Evolutionary conservation across 106 monocot species (phyloP).

Genomic region (Amphibolis antarctica): DNA sequence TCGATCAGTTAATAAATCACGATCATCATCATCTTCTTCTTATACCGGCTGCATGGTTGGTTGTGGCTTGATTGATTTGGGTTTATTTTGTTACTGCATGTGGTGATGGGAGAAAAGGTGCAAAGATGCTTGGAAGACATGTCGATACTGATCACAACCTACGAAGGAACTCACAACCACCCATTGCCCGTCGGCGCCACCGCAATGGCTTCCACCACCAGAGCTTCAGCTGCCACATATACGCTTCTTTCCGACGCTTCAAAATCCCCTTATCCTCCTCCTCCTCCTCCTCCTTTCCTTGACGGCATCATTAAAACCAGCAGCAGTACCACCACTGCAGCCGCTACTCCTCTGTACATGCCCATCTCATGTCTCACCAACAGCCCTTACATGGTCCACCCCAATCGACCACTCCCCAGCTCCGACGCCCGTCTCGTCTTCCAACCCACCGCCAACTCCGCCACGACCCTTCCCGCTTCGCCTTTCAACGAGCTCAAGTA

Average conservation of each 20-base stretch:
- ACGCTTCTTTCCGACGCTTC: slow-evolving; percentile 24
- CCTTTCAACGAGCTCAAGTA: not conserved
- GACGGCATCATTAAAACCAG: not conserved
- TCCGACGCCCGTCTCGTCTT: not conserved
- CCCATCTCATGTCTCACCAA: slow-evolving; percentile 17
- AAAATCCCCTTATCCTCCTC: slow-evolving; percentile 5
- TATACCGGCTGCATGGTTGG: too few relatives aligned
- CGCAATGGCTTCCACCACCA: slow-evolving; percentile 49
- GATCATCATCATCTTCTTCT: too few relatives aligned
- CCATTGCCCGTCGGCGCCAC: slow-evolving; percentile 64
- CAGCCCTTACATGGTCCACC: slow-evolving; percentile 8
- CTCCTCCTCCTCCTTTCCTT: not conserved
- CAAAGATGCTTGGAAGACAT: slow-evolving; percentile 83
- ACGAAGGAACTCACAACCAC: slow-evolving; percentile 88
- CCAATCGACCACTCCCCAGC: slow-evolving; percentile 2
- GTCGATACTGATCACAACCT: slow-evolving; percentile 83
- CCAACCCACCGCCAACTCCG: not conserved
- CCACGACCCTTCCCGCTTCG: too few relatives aligned
- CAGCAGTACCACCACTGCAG: too few relatives aligned
- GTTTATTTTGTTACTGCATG: not conserved
- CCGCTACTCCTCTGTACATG: not conserved
- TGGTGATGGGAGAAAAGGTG: slow-evolving; percentile 22
- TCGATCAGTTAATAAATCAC: too few relatives aligned
- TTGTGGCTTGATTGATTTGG: not conserved
- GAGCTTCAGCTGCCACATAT: slow-evolving; percentile 21